Evolutionary conservation across 148 eudicot species (phyloP).

Genomic region (Cornus controversa): DNA sequence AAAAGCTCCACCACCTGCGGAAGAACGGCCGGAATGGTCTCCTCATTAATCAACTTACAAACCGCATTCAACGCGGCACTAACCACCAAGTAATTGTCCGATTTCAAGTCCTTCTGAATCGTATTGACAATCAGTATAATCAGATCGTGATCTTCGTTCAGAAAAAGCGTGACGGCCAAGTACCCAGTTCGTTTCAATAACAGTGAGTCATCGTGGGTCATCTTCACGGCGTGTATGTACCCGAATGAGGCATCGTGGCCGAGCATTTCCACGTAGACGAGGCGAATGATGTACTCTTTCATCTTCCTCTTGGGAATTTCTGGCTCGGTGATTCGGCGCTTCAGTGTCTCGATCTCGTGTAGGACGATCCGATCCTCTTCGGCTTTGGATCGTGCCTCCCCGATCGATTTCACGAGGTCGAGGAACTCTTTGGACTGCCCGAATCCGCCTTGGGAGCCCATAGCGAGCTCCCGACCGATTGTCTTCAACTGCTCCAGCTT

Average conservation of each 20-base stretch:
- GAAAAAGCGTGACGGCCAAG: conserved; percentile 78
- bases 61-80: conserved; percentile 91
- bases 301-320: conserved; percentile 80
- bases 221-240: conserved; percentile 89
- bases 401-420: conserved; percentile 91
- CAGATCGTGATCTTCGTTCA: conserved; percentile 91
- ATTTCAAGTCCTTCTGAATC: conserved; percentile 93
- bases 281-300: conserved; percentile 82
- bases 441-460: conserved; percentile 91
- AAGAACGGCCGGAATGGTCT: conserved; percentile 91
- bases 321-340: conserved; percentile 57
- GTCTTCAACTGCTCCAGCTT: conserved; percentile 88
- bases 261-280: conserved; percentile 85
- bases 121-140: conserved; percentile 94
- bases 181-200: conserved; percentile 79
- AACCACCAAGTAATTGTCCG: conserved; percentile 86
- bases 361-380: conserved; percentile 88
- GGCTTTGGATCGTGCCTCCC: conserved; percentile 88
- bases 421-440: conserved; percentile 89
- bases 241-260: conserved; percentile 94
- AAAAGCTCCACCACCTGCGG: conserved; percentile 87
- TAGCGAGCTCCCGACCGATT: conserved; percentile 88
- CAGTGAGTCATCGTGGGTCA: conserved; percentile 80
- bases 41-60: conserved; percentile 89
- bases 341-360: conserved; percentile 74